These are phyloP conservation scores for Lojkania enalia DNA, from an alignment of 2,329 filamentous ascomycete genomes.

Conservation along the genomic window DNA sequence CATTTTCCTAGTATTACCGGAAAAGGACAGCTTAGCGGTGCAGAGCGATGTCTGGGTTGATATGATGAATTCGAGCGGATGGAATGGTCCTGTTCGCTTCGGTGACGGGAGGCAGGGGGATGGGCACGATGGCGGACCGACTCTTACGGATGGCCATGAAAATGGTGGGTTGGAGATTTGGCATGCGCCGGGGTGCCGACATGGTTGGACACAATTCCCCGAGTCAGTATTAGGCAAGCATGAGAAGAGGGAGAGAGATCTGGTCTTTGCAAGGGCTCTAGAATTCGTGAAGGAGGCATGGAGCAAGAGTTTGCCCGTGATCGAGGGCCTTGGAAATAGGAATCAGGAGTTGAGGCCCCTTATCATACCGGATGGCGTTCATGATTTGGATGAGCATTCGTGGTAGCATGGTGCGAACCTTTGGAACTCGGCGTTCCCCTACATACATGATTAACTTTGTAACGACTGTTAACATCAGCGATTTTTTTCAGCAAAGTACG, in stretches of 20 bases:
- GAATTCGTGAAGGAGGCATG: conserved; percentile 45
- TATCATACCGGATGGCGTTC: conserved; percentile 20
- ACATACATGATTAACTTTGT: too few species aligned
- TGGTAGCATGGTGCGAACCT: too few species aligned
- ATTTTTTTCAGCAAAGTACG: too few species aligned
- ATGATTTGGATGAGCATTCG: not conserved
- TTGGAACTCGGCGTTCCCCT: too few species aligned
- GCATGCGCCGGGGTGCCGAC: conserved; percentile 40
- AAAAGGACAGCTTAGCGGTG: conserved; percentile 46
- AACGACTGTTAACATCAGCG: too few species aligned
- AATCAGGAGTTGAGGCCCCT: conserved; percentile 23
- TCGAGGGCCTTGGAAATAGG: conserved; percentile 17
- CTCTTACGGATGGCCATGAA: conserved; percentile 17
- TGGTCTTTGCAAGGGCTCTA: conserved; percentile 41
- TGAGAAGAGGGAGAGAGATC: conserved; percentile 41
- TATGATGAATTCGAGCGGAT: conserved; percentile 40
- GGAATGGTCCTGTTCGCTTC: conserved; percentile 39
- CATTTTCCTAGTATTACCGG: conserved; percentile 48
- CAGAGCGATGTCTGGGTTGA: conserved; percentile 50
- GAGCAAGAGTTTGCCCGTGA: conserved; percentile 27
- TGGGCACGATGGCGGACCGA: conserved; percentile 21
- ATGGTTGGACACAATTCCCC: conserved; percentile 52
- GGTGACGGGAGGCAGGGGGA: conserved; percentile 37
- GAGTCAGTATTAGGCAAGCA: conserved; percentile 43
- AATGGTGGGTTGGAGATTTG: conserved; percentile 45